Evolutionary conservation across 2,329 filamentous ascomycete species (phyloP), one percentile per base, ranked within the genome.

Genomic region (Metarhizium album): DNA sequence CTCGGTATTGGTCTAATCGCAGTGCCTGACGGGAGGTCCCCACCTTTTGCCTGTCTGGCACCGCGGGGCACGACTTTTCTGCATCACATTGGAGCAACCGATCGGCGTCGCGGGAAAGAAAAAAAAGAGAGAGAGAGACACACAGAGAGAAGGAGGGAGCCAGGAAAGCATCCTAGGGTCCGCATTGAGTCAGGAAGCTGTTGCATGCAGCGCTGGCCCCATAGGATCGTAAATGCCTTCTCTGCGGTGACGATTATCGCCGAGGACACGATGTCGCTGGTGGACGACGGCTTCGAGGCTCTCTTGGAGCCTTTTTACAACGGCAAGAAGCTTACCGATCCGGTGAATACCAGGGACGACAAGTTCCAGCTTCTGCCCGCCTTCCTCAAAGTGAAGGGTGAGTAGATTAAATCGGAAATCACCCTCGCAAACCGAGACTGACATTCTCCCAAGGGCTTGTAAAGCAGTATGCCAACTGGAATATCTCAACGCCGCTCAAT

Each of bases 361-460:
- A 98, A 98, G 75, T 96, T 91, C 81, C 95, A 97, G 66, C 76
- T 98, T 42, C 72, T 98, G 27, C 94, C 93, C 0, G 93, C 93
- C n/a, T 98, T 98, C 67, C 74, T 98, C 53, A 96, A 96, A 69
- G 90, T 96, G 61, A 98, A 98, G 70, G 90, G 80, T 78, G 58
- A 59, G 70, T 60, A 53, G 52, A n/a, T n/a, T n/a, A n/a, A n/a
- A n/a, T n/a, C 35, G n/a, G 16, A 11, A 40, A 18, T 40, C 37
- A 22, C 5, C 13, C 37, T 11, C 2, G 37, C 16, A 18, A 16
- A 40, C 16, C 3, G n/a, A 37, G 13, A 5, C 48, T 47, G 20
- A 47, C 29, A 35, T 31, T 35, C 16, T 46, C n/a, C 14, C 18
- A 48, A 75, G 72, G 90, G 52, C 75, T 96, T 52, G 90, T 96